These are phyloP conservation scores for Teratosphaeria gauchensis DNA, from an alignment of 2,329 filamentous ascomycete genomes.

Conservation along the genomic window DNA sequence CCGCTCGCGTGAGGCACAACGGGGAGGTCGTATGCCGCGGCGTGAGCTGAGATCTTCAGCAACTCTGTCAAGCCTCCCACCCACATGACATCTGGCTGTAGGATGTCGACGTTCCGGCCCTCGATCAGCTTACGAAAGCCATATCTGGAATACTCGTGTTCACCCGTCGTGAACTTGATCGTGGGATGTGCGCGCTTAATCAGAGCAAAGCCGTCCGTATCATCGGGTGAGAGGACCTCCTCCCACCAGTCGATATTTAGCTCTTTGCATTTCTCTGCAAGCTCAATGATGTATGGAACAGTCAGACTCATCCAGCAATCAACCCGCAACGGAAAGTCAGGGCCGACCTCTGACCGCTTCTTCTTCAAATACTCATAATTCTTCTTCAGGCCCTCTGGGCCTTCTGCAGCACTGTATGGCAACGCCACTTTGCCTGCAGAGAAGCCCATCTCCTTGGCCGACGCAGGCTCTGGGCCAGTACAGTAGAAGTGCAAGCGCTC, in stretches of 20 bases:
- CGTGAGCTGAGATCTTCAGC: conserved; percentile 79
- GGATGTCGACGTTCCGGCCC: conserved; percentile 82
- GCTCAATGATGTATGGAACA: conserved; percentile 83
- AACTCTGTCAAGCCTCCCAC: conserved; percentile 86
- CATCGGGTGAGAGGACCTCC: conserved; percentile 83
- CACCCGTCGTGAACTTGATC: conserved; percentile 88
- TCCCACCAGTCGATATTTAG: conserved; percentile 97
- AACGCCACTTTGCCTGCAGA: conserved; percentile 83
- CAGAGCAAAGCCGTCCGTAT: conserved; percentile 80
- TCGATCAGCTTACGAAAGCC: conserved; percentile 93
- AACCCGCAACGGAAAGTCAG: conserved; percentile 86
- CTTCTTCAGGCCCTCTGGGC: conserved; percentile 69
- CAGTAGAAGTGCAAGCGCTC: conserved; percentile 86
- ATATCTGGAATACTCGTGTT: conserved; percentile 91
- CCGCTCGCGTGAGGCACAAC: conserved; percentile 92
- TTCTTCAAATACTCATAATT: conserved; percentile 82
- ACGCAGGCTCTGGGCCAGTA: conserved; percentile 74
- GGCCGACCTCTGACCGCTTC: conserved; percentile 74
- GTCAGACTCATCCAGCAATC: conserved; percentile 97
- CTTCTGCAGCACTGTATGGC: conserved; percentile 83
- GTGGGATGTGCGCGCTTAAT: conserved; percentile 86
- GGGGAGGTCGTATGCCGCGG: conserved; percentile 85
- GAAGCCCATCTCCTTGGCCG: conserved; percentile 80
- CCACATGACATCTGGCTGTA: conserved; percentile 98
- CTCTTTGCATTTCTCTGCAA: conserved; percentile 73